Evolutionary conservation across 352 stramenopile species (phyloP), one percentile per base, ranked within the genome.

Genomic region (Globisporangium iwayamae): DNA sequence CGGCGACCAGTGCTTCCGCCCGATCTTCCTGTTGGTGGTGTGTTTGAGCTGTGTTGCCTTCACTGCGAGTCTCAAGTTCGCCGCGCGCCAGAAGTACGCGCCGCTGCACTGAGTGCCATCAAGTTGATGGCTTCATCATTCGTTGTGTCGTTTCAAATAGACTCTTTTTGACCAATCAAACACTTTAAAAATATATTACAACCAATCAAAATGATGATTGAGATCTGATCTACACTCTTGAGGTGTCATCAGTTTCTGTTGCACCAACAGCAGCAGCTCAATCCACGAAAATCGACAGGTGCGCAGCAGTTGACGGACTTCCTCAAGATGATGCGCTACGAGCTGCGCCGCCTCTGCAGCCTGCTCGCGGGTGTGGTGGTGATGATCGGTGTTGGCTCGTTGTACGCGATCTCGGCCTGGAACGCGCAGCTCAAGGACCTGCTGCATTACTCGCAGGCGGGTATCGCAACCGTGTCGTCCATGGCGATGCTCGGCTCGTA

Each of bases 361-460:
- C 66, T 94, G 30, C 56, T 81, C 20, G 78, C 82, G 1, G 86
- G 86, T 14, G 54, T 90, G 60, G 58, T 80, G 30, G 69, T 89
- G 36, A 92, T 93, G 78, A 71, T 90, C 25, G 81, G 83, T 7
- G 76, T 93, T 14, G 86, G 86, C 9, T 93, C 83, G 9, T 78
- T 85, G 36, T 93, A 95, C 67, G 82, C 83, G 16, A 79, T 95
- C 28, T 93, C 86, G 3, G 75, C 82, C 8, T 95, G 86, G 86
- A 95, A 95, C 41, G 83, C 80, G 30, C 69, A 95, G 70, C 83
- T 95, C 56, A 93, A 93, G 72, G 78, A 67, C 47, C 68, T 87
- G 46, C 67, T 95, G 52, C 74, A 87, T 38, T 91, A 84, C 60
- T 90, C 84, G 18, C 84, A 93, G 58, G 67, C 75, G 3, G 83